Evolutionary conservation across 2,329 filamentous ascomycete genomes (phyloP), one percentile per base, ranked within the genome.

Genomic region (Endothia cerciana): DNA sequence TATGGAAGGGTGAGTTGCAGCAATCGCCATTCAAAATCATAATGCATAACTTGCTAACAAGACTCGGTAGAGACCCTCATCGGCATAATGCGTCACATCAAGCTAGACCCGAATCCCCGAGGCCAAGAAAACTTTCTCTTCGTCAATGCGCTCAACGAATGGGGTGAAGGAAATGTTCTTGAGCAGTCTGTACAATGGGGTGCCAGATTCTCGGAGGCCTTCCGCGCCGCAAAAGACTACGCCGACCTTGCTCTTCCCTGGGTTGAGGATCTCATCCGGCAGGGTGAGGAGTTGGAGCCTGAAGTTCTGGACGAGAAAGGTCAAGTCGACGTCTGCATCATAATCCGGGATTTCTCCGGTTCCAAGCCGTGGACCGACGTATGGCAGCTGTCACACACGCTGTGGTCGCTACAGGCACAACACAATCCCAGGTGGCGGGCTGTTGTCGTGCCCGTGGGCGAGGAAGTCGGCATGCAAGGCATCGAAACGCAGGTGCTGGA

Each of bases 81-180:
- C 28, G 36, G 41, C 36, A 47, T 65, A 1, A 62, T 67, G 40
- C 62, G 59, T 22, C 65, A 47, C 36, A 62, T 65, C 58, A 67
- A 65, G 43, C 30, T 65, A 19, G 65, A 67, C 43, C 65, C 65
- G 19, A 67, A 67, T 30, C 65, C 62, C 10, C 36, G 38, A 15
- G 62, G 62, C 40, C 58, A 62, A 22, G 66, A 65, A 40, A 68
- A 68, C 55, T 68, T 65, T 51, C 49, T 65, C 43, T 68, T 68
- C 53, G 13, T 65, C 63, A 68, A 68, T 55, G 66, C 66, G 11
- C 56, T 68, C 59, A 68, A 68, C 53, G 63, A 65, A 43, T 68
- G 66, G 66, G 66, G 63, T n/a, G 66, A 68, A 41, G 66, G 66
- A 38, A 68, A 68, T 41, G 63, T 68, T 19, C 66, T 68, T 30